Base-by-base conservation (phyloP, 192 early-diverging fungal genomes). In the Backusella australiensis region DNA sequence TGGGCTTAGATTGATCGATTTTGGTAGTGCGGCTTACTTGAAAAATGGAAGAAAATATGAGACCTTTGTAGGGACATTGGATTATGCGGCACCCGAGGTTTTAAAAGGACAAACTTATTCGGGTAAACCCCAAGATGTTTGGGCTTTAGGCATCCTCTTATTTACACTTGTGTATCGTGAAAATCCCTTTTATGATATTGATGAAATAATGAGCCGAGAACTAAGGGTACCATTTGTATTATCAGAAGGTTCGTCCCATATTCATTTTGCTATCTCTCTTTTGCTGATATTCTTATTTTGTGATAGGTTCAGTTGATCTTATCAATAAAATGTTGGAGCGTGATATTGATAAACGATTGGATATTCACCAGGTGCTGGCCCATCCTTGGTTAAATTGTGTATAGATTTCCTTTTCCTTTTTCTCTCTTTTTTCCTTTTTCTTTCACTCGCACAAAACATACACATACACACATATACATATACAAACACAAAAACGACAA, bases 71-170 rank as follows among this genome's bases (percentile, higher is more conserved):
- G 95, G 95, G 0, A 95, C 94, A 6, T 68, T 93, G 34, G 89
- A 90, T 53, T 96, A 94, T 80, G 90, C 93, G 0, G 88, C 94
- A 6, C 94, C 95, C 9, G 93, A 94, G 75, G 80, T 90, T 0
- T 73, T 93, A 19, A 84, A 81, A 7, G 89, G 92, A 41, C 90
- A 91, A 26, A 86, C 84, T 63, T 93, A 94, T 75, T 81, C 88
- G 46, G 88, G 94, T 0, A 90, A 90, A 14, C 93, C 93, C 1
- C 92, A 94, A 78, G 95, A 96, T 79, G 88, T 96, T 34, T 96
- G 95, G 95, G 87, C 89, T 2, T 76, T 96, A 0, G 95, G 94
- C 0, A 91, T 94, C 44, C 75, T 95, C 15, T 78, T 95, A 44
- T 95, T 90, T 81, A 93, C 90, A 0, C 75, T 95, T 29, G 83